A percentile compares a stretch with the other conserved stretches of the same genome.
These are phyloP conservation scores for Liriodendron chinense DNA, from an alignment of 164 flowering plant genomes.

Conservation along the genomic window DNA sequence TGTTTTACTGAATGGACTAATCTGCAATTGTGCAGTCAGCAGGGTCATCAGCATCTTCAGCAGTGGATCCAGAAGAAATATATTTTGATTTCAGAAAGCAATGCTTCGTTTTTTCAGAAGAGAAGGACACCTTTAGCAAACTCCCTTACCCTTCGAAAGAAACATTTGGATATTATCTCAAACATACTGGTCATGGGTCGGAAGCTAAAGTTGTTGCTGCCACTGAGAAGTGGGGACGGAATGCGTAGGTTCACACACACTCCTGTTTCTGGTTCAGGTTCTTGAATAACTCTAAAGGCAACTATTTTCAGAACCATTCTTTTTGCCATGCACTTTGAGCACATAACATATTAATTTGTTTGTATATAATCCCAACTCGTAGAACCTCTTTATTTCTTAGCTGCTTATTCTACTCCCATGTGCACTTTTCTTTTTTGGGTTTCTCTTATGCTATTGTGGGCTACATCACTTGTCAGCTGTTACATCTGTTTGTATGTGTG, in stretches of 20 bases:
- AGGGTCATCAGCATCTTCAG: slow-evolving; percentile 43
- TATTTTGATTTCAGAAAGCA: slow-evolving; percentile 97
- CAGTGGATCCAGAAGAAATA: slow-evolving; percentile 59
- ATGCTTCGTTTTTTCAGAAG: slow-evolving; percentile 70
- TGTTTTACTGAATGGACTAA: not conserved
- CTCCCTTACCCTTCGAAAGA: slow-evolving; percentile 93
- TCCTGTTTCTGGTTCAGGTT: slow-evolving; percentile 8
- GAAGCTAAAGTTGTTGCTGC: slow-evolving; percentile 81
- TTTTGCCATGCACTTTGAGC: not conserved
- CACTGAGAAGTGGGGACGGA: slow-evolving; percentile 94
- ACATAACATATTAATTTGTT: too few species aligned
- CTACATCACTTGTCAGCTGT: not conserved
- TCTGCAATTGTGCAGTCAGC: slow-evolving; percentile 30
- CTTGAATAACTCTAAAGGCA: not conserved
- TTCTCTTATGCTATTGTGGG: not conserved
- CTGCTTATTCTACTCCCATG: too few species aligned
- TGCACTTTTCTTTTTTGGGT: not conserved
- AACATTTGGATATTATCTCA: slow-evolving; percentile 72
- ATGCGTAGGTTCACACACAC: slow-evolving; percentile 54
- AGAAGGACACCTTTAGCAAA: slow-evolving; percentile 70
- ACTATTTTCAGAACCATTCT: not conserved
- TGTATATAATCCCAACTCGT: too few species aligned
- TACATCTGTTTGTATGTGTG: too few species aligned
- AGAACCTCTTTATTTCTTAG: too few species aligned
- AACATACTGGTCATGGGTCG: slow-evolving; percentile 80